Evolutionary conservation across 2,329 filamentous ascomycete species (phyloP).

Genomic region (Paramyrothecium roridum): DNA sequence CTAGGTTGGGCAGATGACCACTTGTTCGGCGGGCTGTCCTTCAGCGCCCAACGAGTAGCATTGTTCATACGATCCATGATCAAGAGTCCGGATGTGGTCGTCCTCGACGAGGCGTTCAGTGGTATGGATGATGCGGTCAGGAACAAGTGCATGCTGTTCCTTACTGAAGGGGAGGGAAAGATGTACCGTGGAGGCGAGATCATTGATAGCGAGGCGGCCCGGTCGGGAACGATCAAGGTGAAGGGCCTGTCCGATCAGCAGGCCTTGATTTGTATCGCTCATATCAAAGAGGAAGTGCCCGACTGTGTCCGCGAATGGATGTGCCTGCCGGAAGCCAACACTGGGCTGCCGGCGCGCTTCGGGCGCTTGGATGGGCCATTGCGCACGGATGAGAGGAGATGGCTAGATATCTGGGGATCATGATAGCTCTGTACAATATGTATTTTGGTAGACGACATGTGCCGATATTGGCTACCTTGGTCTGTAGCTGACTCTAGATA

Average conservation of each 20-base stretch:
- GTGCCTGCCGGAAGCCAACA: conserved; percentile 75
- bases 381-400: conserved; percentile 52
- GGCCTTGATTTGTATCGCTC: conserved; percentile 88
- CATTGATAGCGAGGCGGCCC: conserved; percentile 43
- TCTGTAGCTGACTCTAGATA: too few relatives aligned
- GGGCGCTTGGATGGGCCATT: conserved; percentile 62
- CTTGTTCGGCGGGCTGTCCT: conserved; percentile 71
- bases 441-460: too few relatives aligned
- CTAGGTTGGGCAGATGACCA: conserved; percentile 64
- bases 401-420: conserved; percentile 64
- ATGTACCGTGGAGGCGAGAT: conserved; percentile 31
- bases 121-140: conserved; percentile 78
- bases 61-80: conserved; percentile 81
- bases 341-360: conserved; percentile 57
- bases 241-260: conserved; percentile 66
- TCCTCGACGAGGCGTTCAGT: conserved; percentile 85
- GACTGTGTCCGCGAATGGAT: conserved; percentile 81
- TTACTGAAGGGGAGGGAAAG: conserved; percentile 61
- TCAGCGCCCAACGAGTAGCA: conserved; percentile 79
- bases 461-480: too few relatives aligned
- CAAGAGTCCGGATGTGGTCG: conserved; percentile 76
- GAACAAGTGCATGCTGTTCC: conserved; percentile 83
- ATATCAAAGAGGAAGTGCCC: conserved; percentile 87
- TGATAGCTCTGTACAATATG: background rate
- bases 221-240: conserved; percentile 46